Percentiles rank a stretch among this genome's conserved stretches.
phyloP scores from a whole-genome alignment of 2,329 filamentous ascomycete genomes.

The Alternaria atra region DNA sequence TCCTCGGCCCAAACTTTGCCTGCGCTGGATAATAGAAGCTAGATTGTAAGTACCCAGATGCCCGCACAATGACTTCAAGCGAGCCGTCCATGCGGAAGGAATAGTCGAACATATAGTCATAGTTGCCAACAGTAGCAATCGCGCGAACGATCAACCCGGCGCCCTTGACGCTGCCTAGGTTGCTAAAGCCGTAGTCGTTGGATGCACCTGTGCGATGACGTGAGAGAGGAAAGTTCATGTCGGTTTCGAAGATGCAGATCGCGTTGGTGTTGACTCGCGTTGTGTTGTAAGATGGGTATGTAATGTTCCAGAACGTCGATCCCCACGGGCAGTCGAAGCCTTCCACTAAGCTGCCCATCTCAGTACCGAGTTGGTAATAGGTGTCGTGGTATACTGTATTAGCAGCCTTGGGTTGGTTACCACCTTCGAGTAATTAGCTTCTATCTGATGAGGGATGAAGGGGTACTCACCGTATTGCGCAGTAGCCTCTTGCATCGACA shows the following conservation, averaged over 20 bases:
- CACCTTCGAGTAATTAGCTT: constrained; percentile 1
- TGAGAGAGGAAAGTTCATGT: constrained; percentile 44
- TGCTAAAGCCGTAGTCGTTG: constrained; percentile 36
- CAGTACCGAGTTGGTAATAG: constrained; percentile 59
- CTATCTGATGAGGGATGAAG: neutral
- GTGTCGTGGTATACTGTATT: constrained; percentile 53
- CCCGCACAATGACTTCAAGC: constrained; percentile 46
- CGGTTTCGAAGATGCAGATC: constrained; percentile 52
- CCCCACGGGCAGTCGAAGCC: constrained; percentile 62
- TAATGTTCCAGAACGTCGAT: constrained; percentile 60
- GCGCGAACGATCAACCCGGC: constrained; percentile 47
- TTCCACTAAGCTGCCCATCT: constrained; percentile 52
- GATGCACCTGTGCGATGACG: constrained; percentile 39
- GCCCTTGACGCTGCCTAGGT: constrained; percentile 43
- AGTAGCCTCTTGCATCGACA: constrained; percentile 65
- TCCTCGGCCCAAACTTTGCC: constrained; percentile 50
- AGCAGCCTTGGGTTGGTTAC: constrained; percentile 8
- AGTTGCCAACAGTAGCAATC: constrained; percentile 57
- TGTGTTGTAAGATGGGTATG: constrained; percentile 57
- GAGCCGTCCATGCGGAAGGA: constrained; percentile 44
- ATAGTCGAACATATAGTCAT: constrained; percentile 51
- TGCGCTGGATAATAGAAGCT: constrained; percentile 45
- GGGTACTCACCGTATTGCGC: constrained; percentile 58
- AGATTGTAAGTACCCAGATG: constrained; percentile 44
- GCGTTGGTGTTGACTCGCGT: constrained; percentile 53